A percentile compares a stretch with the other conserved stretches of the same genome.
phyloP scores from a whole-genome alignment of 345 rosid species.

The Sonneratia caseolaris region DNA sequence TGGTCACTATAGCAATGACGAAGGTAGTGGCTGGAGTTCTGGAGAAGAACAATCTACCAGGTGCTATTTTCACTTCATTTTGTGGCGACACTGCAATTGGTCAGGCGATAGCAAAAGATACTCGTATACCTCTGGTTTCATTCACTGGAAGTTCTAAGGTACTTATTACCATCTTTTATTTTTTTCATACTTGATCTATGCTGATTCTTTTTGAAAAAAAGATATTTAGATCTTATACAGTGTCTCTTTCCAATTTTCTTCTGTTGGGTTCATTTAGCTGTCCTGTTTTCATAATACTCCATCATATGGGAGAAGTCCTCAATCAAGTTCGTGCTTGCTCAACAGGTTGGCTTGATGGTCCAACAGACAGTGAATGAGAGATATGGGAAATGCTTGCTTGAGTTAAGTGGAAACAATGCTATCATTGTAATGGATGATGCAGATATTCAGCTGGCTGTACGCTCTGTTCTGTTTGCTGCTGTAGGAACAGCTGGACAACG shows the following conservation, averaged over 20 bases:
- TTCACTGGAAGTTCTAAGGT: conserved; percentile 97
- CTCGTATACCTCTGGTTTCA: conserved; percentile 71
- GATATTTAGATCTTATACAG: neutral
- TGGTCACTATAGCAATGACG: conserved; percentile 89
- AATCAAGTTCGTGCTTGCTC: conserved; percentile 5
- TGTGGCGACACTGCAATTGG: conserved; percentile 96
- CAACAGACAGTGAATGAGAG: conserved; percentile 77
- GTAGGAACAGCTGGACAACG: conserved; percentile 99
- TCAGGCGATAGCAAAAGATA: conserved; percentile 82
- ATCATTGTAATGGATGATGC: conserved; percentile 94
- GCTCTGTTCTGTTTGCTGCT: conserved; percentile 86
- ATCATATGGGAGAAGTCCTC: neutral
- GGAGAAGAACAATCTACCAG: conserved; percentile 79
- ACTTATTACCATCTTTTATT: neutral
- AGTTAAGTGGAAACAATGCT: conserved; percentile 93
- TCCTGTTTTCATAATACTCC: neutral
- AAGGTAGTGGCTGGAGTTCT: conserved; percentile 73
- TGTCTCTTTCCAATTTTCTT: neutral
- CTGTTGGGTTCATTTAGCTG: neutral
- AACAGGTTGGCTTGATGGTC: conserved; percentile 73
- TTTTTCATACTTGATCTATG: neutral
- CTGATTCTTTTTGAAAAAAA: neutral
- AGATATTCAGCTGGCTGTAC: conserved; percentile 69
- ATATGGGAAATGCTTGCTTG: conserved; percentile 87
- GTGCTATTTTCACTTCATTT: conserved; percentile 86